These are phyloP conservation scores for Alternaria tenuissima DNA, from an alignment of 2,329 filamentous ascomycete species.

Conservation along the genomic window DNA sequence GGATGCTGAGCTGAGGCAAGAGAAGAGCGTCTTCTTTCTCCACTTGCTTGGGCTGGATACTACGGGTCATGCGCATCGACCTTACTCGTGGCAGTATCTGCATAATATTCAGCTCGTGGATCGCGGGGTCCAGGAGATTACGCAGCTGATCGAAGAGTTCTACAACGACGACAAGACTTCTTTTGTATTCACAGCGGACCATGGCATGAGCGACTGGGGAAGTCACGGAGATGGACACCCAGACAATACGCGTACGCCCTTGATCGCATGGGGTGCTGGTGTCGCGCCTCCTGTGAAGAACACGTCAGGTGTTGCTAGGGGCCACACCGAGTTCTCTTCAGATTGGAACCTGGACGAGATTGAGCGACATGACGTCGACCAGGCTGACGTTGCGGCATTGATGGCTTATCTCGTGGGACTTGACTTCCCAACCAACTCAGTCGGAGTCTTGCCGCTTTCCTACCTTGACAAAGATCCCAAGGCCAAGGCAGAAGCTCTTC, in stretches of 20 bases:
- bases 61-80: conserved; percentile 82
- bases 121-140: conserved; percentile 84
- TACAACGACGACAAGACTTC: conserved; percentile 85
- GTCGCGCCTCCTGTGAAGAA: conserved; percentile 75
- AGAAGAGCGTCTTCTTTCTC: conserved; percentile 93
- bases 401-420: conserved; percentile 93
- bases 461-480: conserved; percentile 76
- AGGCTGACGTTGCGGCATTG: conserved; percentile 91
- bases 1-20: conserved; percentile 74
- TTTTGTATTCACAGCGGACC: conserved; percentile 96
- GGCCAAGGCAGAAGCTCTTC: conserved; percentile 82
- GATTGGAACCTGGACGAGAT: conserved; percentile 87
- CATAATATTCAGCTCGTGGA: conserved; percentile 96
- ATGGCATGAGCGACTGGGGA: conserved; percentile 99
- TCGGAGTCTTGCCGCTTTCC: conserved; percentile 87
- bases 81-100: conserved; percentile 94
- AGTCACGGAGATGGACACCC: conserved; percentile 98
- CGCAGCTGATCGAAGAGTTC: conserved; percentile 81
- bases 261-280: conserved; percentile 93
- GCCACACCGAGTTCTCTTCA: conserved; percentile 87
- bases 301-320: conserved; percentile 69
- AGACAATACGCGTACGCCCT: conserved; percentile 92
- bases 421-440: conserved; percentile 94
- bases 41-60: conserved; percentile 94
- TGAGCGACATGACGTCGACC: conserved; percentile 86